phyloP scores from a whole-genome alignment of 2,329 filamentous ascomycete genomes.

The Conoideocrella luteorostrata region DNA sequence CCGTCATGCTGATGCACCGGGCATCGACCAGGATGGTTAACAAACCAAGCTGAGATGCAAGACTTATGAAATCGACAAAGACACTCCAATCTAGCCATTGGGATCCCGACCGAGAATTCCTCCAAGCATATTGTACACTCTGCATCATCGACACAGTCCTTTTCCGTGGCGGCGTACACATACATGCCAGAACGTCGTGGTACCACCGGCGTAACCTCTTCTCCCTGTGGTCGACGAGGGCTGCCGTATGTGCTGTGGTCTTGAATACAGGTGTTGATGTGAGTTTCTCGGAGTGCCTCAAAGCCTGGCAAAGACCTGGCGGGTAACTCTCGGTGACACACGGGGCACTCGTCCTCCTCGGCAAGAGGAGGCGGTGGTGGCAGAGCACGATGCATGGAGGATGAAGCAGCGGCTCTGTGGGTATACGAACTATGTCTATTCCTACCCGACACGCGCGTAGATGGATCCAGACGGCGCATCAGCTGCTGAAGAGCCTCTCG shows the following conservation, averaged over 20 bases:
- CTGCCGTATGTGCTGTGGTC: constrained; percentile 45
- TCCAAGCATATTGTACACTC: constrained; percentile 65
- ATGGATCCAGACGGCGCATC: too few species aligned
- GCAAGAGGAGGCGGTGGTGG: constrained; percentile 44
- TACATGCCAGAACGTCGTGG: constrained; percentile 54
- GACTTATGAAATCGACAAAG: constrained; percentile 57
- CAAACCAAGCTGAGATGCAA: constrained; percentile 59
- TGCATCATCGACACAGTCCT: constrained; percentile 61
- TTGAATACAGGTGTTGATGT: constrained; percentile 53
- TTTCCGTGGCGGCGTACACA: constrained; percentile 58
- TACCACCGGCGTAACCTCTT: constrained; percentile 18
- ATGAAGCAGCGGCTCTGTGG: constrained; percentile 23
- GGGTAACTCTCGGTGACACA: constrained; percentile 68
- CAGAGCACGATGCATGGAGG: constrained; percentile 31
- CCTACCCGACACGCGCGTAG: constrained; percentile 16
- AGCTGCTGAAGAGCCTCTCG: constrained; percentile 24
- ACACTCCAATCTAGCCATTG: constrained; percentile 62
- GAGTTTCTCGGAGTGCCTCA: constrained; percentile 48
- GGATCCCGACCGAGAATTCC: constrained; percentile 55
- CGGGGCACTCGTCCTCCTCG: constrained; percentile 74
- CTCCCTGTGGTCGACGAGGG: constrained; percentile 20
- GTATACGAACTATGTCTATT: constrained; percentile 23
- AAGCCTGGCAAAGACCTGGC: constrained; percentile 46
- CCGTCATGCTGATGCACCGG: constrained; percentile 61
- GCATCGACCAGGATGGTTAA: constrained; percentile 55